Evolutionary conservation across 2,329 filamentous ascomycete genomes (phyloP).

Genomic region (Diplodia scrobiculata): DNA sequence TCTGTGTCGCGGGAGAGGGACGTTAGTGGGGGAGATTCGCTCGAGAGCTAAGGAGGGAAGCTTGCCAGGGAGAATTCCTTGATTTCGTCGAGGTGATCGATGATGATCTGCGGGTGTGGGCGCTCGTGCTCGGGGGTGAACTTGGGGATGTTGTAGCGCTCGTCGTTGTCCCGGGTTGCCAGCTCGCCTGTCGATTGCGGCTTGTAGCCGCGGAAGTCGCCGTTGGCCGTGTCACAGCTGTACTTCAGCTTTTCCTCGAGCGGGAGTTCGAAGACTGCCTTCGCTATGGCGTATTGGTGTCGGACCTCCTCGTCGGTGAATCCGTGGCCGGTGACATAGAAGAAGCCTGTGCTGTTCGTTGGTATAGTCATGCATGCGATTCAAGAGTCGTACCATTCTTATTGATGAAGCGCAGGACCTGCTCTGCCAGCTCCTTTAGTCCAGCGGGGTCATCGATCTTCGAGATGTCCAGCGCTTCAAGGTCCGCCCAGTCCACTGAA

Average conservation of each 20-base stretch:
- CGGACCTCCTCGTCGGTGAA: conserved; percentile 39
- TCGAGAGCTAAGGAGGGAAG: neutral
- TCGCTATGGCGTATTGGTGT: conserved; percentile 41
- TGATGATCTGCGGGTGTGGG: conserved; percentile 37
- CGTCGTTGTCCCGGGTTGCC: conserved; percentile 35
- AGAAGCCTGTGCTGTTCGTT: conserved; percentile 37
- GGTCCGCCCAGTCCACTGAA: conserved; percentile 37
- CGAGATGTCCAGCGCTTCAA: conserved; percentile 47
- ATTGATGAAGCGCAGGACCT: conserved; percentile 50
- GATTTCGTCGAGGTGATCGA: conserved; percentile 36
- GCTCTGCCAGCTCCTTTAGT: conserved; percentile 56
- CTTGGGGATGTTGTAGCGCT: conserved; percentile 37
- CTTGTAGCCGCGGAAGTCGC: conserved; percentile 20
- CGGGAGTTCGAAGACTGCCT: conserved; percentile 39
- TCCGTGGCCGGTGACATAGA: conserved; percentile 39
- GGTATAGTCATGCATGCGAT: conserved; percentile 31
- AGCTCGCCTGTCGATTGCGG: conserved; percentile 16
- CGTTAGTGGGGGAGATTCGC: neutral
- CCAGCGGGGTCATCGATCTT: conserved; percentile 58
- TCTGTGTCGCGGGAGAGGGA: conserved; percentile 32
- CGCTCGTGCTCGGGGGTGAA: conserved; percentile 35
- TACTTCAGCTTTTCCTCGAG: conserved; percentile 35
- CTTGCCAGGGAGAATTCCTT: conserved; percentile 35
- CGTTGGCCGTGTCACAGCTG: conserved; percentile 9
- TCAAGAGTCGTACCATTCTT: conserved; percentile 1